Percentiles rank a stretch among this genome's conserved stretches.
These are phyloP conservation scores for Candida sojae DNA, from an alignment of 1,139 yeast genomes.

Conservation along the genomic window DNA sequence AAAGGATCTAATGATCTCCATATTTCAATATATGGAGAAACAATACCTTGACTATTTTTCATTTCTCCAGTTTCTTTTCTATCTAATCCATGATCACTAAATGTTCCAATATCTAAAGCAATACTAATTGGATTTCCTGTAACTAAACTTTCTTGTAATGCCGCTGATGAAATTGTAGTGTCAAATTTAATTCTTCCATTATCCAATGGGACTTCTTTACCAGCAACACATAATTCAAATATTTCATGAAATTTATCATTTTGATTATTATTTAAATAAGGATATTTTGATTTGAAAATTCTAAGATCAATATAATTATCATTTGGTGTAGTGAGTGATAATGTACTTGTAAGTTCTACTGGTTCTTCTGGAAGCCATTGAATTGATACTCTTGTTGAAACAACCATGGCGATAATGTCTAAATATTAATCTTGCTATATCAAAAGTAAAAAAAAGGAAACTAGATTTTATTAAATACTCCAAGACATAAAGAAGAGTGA, in stretches of 20 bases:
- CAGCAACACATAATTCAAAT: constrained; percentile 42
- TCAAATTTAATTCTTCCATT: constrained; percentile 37
- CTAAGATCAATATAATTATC: constrained; percentile 50
- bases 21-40: constrained; percentile 52
- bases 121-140: constrained; percentile 23
- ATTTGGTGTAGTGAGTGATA: constrained; percentile 50
- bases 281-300: constrained; percentile 25
- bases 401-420: constrained; percentile 17
- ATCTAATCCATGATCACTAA: constrained; percentile 41
- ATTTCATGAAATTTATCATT: constrained; percentile 13
- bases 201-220: constrained; percentile 35
- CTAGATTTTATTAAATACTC: too few species aligned
- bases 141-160: constrained; percentile 25
- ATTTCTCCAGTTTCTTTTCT: constrained; percentile 56
- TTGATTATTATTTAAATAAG: constrained; percentile 14
- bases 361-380: constrained; percentile 53
- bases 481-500: too few species aligned
- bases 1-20: constrained; percentile 57
- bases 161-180: constrained; percentile 46
- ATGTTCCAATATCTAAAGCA: constrained; percentile 46
- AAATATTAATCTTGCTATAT: background rate
- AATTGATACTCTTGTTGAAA: constrained; percentile 49
- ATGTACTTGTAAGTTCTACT: constrained; percentile 50
- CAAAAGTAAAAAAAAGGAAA: too few species aligned
- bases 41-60: constrained; percentile 49